Conservation (phyloP, 2,329 filamentous ascomycete genomes). For the Cladophialophora carrionii region DNA sequence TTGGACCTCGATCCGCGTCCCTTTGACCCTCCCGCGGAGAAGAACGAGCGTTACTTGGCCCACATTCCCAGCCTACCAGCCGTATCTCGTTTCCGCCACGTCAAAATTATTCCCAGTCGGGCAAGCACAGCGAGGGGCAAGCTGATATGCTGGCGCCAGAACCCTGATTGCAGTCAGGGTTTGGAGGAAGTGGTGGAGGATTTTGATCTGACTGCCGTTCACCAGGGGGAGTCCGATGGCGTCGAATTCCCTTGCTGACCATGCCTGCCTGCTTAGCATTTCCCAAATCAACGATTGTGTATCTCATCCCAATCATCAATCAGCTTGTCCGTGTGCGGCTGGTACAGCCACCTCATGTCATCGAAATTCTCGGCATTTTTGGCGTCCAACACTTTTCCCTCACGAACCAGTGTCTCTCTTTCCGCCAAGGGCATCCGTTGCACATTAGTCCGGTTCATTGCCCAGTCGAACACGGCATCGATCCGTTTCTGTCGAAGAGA, state of each 20-base stretch:
- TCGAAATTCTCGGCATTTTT: constrained; percentile 42
- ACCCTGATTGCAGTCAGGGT: background rate
- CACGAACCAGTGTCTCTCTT: constrained; percentile 23
- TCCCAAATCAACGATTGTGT: background rate
- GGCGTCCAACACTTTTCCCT: constrained; percentile 16
- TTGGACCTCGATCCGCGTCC: background rate
- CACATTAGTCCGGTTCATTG: constrained; percentile 53
- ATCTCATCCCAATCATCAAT: constrained; percentile 40
- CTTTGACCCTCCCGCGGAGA: constrained; percentile 5
- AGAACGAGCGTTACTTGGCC: background rate
- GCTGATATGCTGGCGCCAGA: constrained; percentile 2
- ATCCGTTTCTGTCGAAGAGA: constrained; percentile 54
- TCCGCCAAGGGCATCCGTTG: constrained; percentile 49
- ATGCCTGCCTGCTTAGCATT: background rate
- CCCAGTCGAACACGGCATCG: constrained; percentile 53
- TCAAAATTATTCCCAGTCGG: constrained; percentile 1
- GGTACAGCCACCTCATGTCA: constrained; percentile 51
- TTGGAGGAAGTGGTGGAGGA: constrained; percentile 12
- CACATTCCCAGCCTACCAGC: background rate
- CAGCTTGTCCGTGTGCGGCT: constrained; percentile 45
- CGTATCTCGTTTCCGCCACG: constrained; percentile 8
- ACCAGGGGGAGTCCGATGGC: background rate
- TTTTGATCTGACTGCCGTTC: background rate
- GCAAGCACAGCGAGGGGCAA: background rate
- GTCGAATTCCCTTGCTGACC: background rate